Base-by-base conservation (phyloP, 1,284 basidiomycete genomes). In the Ganoderma leucocontextum region DNA sequence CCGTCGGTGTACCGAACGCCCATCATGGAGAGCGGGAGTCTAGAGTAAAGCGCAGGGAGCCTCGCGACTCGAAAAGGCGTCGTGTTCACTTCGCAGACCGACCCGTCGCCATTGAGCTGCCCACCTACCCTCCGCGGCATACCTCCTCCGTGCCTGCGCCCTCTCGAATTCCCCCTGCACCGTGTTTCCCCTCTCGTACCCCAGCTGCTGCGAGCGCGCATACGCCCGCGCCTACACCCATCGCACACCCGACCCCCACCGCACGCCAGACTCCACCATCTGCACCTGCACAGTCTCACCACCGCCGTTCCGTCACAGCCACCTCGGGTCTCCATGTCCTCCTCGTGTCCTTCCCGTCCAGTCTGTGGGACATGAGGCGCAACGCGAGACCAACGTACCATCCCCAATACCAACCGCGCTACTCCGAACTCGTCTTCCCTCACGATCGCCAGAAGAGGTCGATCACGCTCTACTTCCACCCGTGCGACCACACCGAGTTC, bases 401-500 rank as follows among this genome's bases (percentile, higher is more conserved):
- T 42, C 63, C 63, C 5, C 42, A 35, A 8, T n/a, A 59, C 33
- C 25, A 58, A 25, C 33, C 55, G 42, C 63, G 57, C 63, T 64
- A 36, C 55, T 44, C 29, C 42, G 63, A 64, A 12, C 63, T 55
- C n/a, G 57, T 49, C 10, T 64, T 59, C 55, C 63, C 55, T 12
- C 17, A 38, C 42, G n/a, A 44, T 55, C 63, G 10, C 55, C 19
- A 15, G 33, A 15, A 12, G 10, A 6, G 33, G 29, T 17, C 57
- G 13, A n/a, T 59, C 41, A 41, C 36, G 38, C 63, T 64, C 42
- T 39, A 17, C 42, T 64, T 64, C 63, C n/a, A 25, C 9, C 63
- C 63, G 25, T 64, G 63, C 55, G 22, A n/a, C 29, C 63, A 41
- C 55, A 49, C 63, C 42, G 63, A 64, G 42, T 42, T 64, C 63